Evolutionary conservation across 2,329 filamentous ascomycete genomes (phyloP), one percentile per base, ranked within the genome.

Genomic region (Capronia coronata): DNA sequence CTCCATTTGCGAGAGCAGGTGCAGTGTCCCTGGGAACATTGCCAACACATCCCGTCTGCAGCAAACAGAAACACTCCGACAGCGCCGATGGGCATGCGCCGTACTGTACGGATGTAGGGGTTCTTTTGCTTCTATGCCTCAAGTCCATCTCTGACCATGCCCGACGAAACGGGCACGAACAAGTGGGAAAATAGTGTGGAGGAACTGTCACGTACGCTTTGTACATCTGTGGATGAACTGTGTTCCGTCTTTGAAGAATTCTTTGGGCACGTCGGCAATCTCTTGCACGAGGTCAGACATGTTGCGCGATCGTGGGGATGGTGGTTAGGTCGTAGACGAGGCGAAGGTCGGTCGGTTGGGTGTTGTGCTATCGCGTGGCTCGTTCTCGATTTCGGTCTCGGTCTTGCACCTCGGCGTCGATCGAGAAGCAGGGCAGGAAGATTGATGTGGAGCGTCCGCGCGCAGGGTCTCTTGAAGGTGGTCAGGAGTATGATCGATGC

Each of bases 231-330:
- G 69, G 44, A 74, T 63, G 51, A 75, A 75, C 49, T 71, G 69
- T 48, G 68, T 68, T 48, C 72, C 72, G 59, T 75, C 72, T 40
- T 68, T 68, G 57, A 77, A 64, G 61, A 78, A 78, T 57, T 77
- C 74, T 63, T 71, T 69, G 35, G 75, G 75, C 64, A 78, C 72
- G 61, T 82, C 78, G 58, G 77, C 74, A 56, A 82, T 68, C 58
- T 82, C 78, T 65, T 80, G 78, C 61, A 80, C 64, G 59, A 78
- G 75, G 55, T 81, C 78, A 55, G 75, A 76, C 73, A 76, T 74
- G 52, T 59, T 62, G 60, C 68, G 34, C 34, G 34, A 19, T 19
- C n/a, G n/a, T n/a, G n/a, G 34, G 14, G 34, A 8, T n/a, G 8
- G 34, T 37, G 34, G 1, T 37, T 18, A 6, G 18, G 34, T 6